Conservation (phyloP, 352 stramenopile species). For the Globisporangium nagaii region DNA sequence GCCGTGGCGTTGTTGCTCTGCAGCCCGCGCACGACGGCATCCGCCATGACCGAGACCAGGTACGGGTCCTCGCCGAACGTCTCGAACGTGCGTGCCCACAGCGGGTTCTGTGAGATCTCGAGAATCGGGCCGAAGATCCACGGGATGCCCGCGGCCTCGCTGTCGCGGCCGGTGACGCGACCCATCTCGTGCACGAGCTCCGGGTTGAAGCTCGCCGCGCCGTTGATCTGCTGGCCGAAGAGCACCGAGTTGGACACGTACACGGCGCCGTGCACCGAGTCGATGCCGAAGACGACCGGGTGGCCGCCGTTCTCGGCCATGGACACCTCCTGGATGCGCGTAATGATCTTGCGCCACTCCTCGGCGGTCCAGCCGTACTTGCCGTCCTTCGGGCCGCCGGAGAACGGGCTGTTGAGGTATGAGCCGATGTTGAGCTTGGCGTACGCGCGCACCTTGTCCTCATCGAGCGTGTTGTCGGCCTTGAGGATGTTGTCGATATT, state of each 20-base stretch:
- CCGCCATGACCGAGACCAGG: slow-evolving; percentile 75
- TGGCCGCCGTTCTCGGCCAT: slow-evolving; percentile 50
- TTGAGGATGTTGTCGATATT: slow-evolving; percentile 61
- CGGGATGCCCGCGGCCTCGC: slow-evolving; percentile 74
- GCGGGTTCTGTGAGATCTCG: slow-evolving; percentile 81
- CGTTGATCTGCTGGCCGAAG: slow-evolving; percentile 88
- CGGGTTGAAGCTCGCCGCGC: slow-evolving; percentile 85
- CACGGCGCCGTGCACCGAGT: slow-evolving; percentile 88
- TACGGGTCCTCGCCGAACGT: slow-evolving; percentile 93
- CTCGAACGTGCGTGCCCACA: slow-evolving; percentile 91
- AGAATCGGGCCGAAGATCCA: slow-evolving; percentile 90
- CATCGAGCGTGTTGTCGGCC: slow-evolving; percentile 31
- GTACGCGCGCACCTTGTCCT: slow-evolving; percentile 43
- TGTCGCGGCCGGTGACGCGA: slow-evolving; percentile 76
- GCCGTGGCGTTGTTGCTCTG: slow-evolving; percentile 64
- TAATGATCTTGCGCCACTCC: slow-evolving; percentile 71
- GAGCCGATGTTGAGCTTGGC: slow-evolving; percentile 80
- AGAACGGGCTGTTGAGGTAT: slow-evolving; percentile 80
- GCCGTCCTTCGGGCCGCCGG: slow-evolving; percentile 23
- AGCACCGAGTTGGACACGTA: slow-evolving; percentile 76
- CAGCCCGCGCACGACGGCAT: slow-evolving; percentile 73
- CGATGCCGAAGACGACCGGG: slow-evolving; percentile 83
- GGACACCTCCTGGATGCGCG: slow-evolving; percentile 78
- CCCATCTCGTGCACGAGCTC: slow-evolving; percentile 67
- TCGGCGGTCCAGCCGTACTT: slow-evolving; percentile 20